phyloP scores from a whole-genome alignment of 2,329 filamentous ascomycete species.

The Cadophora gregata region DNA sequence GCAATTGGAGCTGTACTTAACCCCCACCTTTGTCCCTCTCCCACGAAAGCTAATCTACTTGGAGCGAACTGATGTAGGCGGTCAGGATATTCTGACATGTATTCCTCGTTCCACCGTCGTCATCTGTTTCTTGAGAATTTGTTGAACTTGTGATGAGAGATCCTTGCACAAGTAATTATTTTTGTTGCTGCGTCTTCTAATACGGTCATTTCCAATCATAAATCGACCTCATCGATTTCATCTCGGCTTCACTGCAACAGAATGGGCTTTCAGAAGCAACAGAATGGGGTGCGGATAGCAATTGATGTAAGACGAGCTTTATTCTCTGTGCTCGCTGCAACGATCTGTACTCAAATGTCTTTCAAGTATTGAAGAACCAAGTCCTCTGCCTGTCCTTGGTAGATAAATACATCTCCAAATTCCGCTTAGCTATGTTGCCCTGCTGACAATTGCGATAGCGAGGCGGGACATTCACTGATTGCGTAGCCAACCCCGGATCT shows the following conservation, averaged over 20 bases:
- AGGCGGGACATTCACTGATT: conserved; percentile 92
- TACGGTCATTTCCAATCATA: not conserved
- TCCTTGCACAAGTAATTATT: not conserved
- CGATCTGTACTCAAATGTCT: not conserved
- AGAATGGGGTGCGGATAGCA: conserved; percentile 72
- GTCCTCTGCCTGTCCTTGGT: not conserved
- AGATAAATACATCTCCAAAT: conserved; percentile 37
- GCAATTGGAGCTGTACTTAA: not conserved
- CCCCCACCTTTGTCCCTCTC: conserved; percentile 5
- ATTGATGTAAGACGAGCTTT: conserved; percentile 51
- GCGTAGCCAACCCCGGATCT: conserved; percentile 78
- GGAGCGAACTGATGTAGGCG: not conserved
- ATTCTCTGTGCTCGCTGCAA: not conserved
- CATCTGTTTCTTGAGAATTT: not conserved
- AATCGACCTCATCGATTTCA: not conserved
- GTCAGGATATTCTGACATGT: conserved; percentile 7
- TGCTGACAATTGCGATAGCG: conserved; percentile 53
- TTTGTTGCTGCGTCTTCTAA: not conserved
- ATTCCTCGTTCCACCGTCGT: conserved; percentile 9
- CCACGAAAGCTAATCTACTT: conserved; percentile 8
- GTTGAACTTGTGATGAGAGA: not conserved
- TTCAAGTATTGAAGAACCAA: not conserved
- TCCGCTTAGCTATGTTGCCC: conserved; percentile 14
- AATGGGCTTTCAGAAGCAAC: conserved; percentile 32
- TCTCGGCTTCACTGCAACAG: not conserved